phyloP scores from a whole-genome alignment of 805 yeast species.

The Wickerhamiella musiphila region DNA sequence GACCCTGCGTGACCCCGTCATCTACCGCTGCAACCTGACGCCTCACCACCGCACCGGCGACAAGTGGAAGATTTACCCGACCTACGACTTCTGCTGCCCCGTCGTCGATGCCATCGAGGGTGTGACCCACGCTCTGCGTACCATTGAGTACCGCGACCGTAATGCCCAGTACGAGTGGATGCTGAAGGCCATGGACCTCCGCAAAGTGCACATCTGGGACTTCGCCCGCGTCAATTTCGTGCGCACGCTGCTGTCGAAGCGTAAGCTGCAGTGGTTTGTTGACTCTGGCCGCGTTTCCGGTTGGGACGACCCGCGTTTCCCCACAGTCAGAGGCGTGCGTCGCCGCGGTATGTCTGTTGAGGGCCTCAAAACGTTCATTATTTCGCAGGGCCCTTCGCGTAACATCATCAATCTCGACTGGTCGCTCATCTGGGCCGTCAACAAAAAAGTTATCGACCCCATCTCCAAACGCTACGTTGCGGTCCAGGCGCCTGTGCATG shows the following conservation, averaged over 20 bases:
- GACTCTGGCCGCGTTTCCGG: slow-evolving; percentile 72
- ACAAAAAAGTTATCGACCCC: slow-evolving; percentile 95
- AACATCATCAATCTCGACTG: slow-evolving; percentile 94
- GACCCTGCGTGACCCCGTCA: slow-evolving; percentile 93
- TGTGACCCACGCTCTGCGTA: slow-evolving; percentile 93
- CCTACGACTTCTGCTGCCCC: slow-evolving; percentile 97
- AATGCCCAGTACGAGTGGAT: slow-evolving; percentile 98
- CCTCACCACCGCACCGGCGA: slow-evolving; percentile 96
- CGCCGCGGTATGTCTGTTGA: slow-evolving; percentile 99
- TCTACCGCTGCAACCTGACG: slow-evolving; percentile 90
- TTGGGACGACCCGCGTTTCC: slow-evolving; percentile 99
- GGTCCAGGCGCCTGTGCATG: slow-evolving; percentile 46
- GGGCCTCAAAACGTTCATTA: slow-evolving; percentile 83
- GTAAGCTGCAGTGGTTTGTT: slow-evolving; percentile 98
- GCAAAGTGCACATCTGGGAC: slow-evolving; percentile 96
- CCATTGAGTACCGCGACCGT: slow-evolving; percentile 97
- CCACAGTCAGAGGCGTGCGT: slow-evolving; percentile 97
- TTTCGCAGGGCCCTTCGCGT: slow-evolving; percentile 95
- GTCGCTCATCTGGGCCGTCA: slow-evolving; percentile 94
- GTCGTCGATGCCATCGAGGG: slow-evolving; percentile 92
- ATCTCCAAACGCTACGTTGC: slow-evolving; percentile 93
- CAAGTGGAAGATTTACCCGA: slow-evolving; percentile 91
- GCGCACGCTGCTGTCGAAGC: slow-evolving; percentile 85
- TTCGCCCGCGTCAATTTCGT: slow-evolving; percentile 94
- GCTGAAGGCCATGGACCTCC: slow-evolving; percentile 57